Conservation (phyloP, 106 monocot genomes). For the Apostasia ramifera region DNA sequence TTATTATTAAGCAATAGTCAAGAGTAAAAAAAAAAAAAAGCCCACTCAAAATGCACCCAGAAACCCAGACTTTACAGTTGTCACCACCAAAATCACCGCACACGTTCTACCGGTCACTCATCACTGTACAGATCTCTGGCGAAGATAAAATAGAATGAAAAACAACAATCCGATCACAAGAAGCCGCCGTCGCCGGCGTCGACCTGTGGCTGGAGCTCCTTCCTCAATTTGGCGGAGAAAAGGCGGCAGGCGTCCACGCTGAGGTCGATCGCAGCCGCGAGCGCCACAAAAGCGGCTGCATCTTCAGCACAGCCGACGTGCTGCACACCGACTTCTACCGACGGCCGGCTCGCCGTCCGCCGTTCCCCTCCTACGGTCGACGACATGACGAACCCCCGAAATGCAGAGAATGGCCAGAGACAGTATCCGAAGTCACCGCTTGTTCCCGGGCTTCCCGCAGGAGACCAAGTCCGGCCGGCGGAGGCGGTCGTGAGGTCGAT, state of each 20-base stretch:
- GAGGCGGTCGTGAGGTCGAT: slow-evolving; percentile 49
- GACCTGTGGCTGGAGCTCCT: slow-evolving; percentile 36
- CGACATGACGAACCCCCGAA: slow-evolving; percentile 86
- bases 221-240: slow-evolving; percentile 68
- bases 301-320: slow-evolving; percentile 89
- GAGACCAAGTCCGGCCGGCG: slow-evolving; percentile 24
- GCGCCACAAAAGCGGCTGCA: slow-evolving; percentile 88
- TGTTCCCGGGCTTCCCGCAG: slow-evolving; percentile 63
- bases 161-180: neutral
- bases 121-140: no score
- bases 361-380: slow-evolving; percentile 77
- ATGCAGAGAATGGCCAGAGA: slow-evolving; percentile 46
- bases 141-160: neutral
- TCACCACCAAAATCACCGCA: no score
- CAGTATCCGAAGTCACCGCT: slow-evolving; percentile 67
- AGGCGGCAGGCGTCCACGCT: slow-evolving; percentile 94
- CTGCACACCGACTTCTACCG: slow-evolving; percentile 82
- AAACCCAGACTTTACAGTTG: no score
- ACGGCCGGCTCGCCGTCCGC: slow-evolving; percentile 35
- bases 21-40: neutral
- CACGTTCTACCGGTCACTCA: no score
- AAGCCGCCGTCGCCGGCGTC: neutral
- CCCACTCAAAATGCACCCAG: neutral
- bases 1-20: no score
- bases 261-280: slow-evolving; percentile 85